Evolutionary conservation across 352 stramenopile species (phyloP).

Genomic region (Globisporangium radiosum): DNA sequence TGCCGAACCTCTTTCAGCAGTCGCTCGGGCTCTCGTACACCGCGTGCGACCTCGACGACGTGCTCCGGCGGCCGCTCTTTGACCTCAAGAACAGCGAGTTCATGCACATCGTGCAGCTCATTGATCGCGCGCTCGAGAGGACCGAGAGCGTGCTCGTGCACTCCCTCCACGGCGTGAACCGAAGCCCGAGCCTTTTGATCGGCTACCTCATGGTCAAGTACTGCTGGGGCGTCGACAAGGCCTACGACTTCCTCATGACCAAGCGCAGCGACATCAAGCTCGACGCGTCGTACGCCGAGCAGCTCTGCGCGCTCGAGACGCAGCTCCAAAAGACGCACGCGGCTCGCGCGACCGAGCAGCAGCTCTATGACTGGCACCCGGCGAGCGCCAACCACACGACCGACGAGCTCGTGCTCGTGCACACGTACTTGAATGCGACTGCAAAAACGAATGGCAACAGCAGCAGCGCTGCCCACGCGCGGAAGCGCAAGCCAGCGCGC

Average conservation of each 20-base stretch:
- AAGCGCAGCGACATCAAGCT: slow-evolving; percentile 86
- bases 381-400: slow-evolving; percentile 31
- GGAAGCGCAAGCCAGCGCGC: slow-evolving; percentile 16
- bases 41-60: slow-evolving; percentile 60
- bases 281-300: slow-evolving; percentile 69
- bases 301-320: slow-evolving; percentile 57
- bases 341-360: slow-evolving; percentile 39
- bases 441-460: slow-evolving; percentile 11
- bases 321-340: slow-evolving; percentile 51
- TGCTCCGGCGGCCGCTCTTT: slow-evolving; percentile 62
- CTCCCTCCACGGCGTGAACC: slow-evolving; percentile 74
- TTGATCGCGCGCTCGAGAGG: slow-evolving; percentile 70
- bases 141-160: slow-evolving; percentile 88
- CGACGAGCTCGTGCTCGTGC: slow-evolving; percentile 70
- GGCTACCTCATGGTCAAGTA: slow-evolving; percentile 92
- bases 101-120: slow-evolving; percentile 68
- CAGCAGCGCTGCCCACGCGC: slow-evolving; percentile 9
- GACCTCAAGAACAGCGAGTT: slow-evolving; percentile 84
- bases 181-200: slow-evolving; percentile 80
- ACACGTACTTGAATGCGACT: slow-evolving; percentile 68
- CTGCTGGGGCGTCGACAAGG: slow-evolving; percentile 90
- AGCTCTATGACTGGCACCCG: slow-evolving; percentile 68
- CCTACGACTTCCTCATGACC: slow-evolving; percentile 84
- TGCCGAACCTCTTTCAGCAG: slow-evolving; percentile 90
- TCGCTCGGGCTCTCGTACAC: slow-evolving; percentile 82